These are phyloP conservation scores for Taiwanofungus camphoratus DNA, from an alignment of 1,284 basidiomycete species.

Conservation along the genomic window DNA sequence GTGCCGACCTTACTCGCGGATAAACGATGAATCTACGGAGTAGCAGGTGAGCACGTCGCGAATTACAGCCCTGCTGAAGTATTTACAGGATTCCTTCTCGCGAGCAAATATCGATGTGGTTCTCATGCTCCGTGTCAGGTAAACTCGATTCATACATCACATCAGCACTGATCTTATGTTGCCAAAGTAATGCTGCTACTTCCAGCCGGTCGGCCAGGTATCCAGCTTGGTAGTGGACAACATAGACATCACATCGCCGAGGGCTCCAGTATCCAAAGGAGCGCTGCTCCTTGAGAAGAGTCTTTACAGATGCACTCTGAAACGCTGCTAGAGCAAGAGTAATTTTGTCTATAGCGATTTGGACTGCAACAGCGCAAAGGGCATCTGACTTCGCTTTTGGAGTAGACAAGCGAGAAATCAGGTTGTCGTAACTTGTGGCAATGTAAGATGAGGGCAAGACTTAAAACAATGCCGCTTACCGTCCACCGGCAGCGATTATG, in stretches of 20 bases:
- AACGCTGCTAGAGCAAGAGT: conserved; percentile 65
- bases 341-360: conserved; percentile 79
- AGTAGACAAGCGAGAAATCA: conserved; percentile 60
- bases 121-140: conserved; percentile 54
- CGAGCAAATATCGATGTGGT: conserved; percentile 58
- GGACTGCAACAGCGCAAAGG: conserved; percentile 67
- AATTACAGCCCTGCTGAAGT: not conserved
- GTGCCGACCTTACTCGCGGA: conserved; percentile 50
- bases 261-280: conserved; percentile 88
- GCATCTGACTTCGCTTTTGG: conserved; percentile 48
- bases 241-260: conserved; percentile 78
- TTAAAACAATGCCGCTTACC: conserved; percentile 36
- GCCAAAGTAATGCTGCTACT: conserved; percentile 74
- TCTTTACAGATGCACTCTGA: conserved; percentile 65
- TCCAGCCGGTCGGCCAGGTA: conserved; percentile 74
- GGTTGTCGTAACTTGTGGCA: conserved; percentile 60
- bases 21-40: conserved; percentile 63
- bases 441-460: not conserved
- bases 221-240: conserved; percentile 75
- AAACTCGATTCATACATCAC: conserved; percentile 79
- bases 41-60: conserved; percentile 7
- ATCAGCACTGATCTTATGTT: conserved; percentile 78
- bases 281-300: conserved; percentile 68
- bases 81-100: conserved; percentile 75
- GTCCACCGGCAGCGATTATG: conserved; percentile 74